Percentiles rank a stretch among this genome's conserved stretches.
These are phyloP conservation scores for Oryza brachyantha DNA, from an alignment of 176 grass and related monocot genomes.

Conservation along the genomic window DNA sequence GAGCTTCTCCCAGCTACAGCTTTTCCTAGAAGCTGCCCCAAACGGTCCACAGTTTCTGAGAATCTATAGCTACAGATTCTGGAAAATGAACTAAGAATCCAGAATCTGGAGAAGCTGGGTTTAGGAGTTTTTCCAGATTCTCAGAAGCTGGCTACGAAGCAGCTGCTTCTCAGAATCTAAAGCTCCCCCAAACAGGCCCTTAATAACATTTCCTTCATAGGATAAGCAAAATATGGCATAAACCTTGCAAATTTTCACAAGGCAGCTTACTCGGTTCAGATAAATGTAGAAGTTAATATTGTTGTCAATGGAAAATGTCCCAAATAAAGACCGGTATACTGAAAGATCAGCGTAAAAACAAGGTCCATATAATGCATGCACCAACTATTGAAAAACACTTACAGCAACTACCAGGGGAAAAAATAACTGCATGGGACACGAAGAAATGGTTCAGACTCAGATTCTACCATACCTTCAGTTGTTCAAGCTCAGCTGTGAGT, in stretches of 20 bases:
- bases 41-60: no score
- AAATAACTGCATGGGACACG: slow-evolving; percentile 4
- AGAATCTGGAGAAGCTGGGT: no score
- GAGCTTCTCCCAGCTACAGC: no score
- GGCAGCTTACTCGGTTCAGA: slow-evolving; percentile 2
- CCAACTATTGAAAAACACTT: not conserved
- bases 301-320: slow-evolving; percentile 9
- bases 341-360: not conserved
- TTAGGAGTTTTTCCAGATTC: no score
- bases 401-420: not conserved
- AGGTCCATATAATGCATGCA: not conserved
- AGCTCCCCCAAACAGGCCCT: no score
- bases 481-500: slow-evolving; percentile 64
- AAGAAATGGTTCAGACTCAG: slow-evolving; percentile 16
- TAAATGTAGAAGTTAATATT: not conserved
- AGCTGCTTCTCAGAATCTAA: no score
- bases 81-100: no score
- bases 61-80: no score
- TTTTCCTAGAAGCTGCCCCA: no score
- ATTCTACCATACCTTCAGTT: slow-evolving; percentile 68
- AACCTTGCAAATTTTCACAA: slow-evolving; percentile 9
- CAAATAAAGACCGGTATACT: not conserved
- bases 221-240: not conserved
- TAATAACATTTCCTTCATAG: slow-evolving; percentile 25
- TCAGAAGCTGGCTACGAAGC: no score